Evolutionary conservation across 768 basidiomycete genomes (phyloP), one percentile per base, ranked within the genome.

Genomic region (Amylocystis lapponica): DNA sequence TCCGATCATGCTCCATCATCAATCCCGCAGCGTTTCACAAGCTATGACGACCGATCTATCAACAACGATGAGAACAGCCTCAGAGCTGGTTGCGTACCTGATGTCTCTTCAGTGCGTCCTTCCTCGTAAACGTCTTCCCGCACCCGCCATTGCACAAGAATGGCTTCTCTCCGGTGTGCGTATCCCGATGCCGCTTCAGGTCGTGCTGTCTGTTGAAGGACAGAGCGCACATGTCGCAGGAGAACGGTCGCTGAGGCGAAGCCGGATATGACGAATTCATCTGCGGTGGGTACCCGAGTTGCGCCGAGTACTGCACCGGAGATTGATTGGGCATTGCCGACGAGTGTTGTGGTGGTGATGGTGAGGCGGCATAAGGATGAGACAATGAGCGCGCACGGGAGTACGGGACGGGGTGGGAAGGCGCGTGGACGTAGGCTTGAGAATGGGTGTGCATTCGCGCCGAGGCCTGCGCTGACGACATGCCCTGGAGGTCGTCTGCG

Each of bases 171-270:
- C 86, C 86, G 5, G 83, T 83, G 64, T 89, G 87, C 20, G 85
- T 89, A 54, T 89, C 86, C 50, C 83, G 72, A 64, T 91, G 87
- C 27, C 87, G 76, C 59, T 89, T 89, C 57, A 90, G 62, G 61
- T 91, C 87, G 58, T 91, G 87, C 59, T 86, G 84, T 33, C 87
- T 78, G 57, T 87, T 87, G 68, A 91, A 91, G 17, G 86, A 88
- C 49, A 89, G 61, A 10, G 85, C 74, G 59, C 87, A 91, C 50
- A 87, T 64, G 52, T 66, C 64, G 48, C 65, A 66, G 33, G 64
- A 56, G 59, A 66, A 66, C 27, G 65, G 65, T 20, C 65, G 60
- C 43, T 63, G 63, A n/a, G 65, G 65, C 38, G 64, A 65, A 17
- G 65, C 64, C 6, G 63, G 63, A 40, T 65, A 67, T 47, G 55